Conservation (phyloP, 495 filamentous ascomycete species). For the Halenospora varia region DNA sequence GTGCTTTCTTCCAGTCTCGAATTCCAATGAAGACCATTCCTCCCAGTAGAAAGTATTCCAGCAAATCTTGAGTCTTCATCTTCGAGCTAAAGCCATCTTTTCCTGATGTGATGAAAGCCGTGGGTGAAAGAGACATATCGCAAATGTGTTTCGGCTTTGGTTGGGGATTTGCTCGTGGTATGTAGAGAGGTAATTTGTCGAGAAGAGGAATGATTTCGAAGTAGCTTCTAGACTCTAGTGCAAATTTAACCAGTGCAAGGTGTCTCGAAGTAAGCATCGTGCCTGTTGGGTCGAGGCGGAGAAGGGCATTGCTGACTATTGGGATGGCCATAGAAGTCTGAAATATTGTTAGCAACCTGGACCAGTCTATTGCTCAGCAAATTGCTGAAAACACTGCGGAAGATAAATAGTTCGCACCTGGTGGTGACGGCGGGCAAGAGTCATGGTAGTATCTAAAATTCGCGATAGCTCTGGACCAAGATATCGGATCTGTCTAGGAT, state of each 20-base stretch:
- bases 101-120: constrained; percentile 47
- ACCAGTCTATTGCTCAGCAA: no score
- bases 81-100: constrained; percentile 53
- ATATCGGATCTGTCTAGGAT: constrained; percentile 58
- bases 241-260: constrained; percentile 54
- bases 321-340: constrained; percentile 45
- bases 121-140: constrained; percentile 17
- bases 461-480: constrained; percentile 47
- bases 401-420: constrained; percentile 33
- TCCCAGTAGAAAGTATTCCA: constrained; percentile 76
- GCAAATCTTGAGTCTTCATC: constrained; percentile 53
- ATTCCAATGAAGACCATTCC: constrained; percentile 74
- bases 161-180: constrained; percentile 42
- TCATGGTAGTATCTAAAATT: constrained; percentile 44
- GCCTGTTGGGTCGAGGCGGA: constrained; percentile 68
- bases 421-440: constrained; percentile 34
- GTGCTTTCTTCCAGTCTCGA: constrained; percentile 68
- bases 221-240: constrained; percentile 52
- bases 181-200: constrained; percentile 63
- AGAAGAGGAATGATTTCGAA: constrained; percentile 57
- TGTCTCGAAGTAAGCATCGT: constrained; percentile 68
- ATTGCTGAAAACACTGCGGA: no score
- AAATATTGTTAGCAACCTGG: constrained; percentile 1
- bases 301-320: constrained; percentile 59
- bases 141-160: constrained; percentile 24